Percentiles rank a stretch among this genome's conserved stretches.
phyloP scores from a whole-genome alignment of 768 basidiomycete species.

The Wakefieldia striispora region DNA sequence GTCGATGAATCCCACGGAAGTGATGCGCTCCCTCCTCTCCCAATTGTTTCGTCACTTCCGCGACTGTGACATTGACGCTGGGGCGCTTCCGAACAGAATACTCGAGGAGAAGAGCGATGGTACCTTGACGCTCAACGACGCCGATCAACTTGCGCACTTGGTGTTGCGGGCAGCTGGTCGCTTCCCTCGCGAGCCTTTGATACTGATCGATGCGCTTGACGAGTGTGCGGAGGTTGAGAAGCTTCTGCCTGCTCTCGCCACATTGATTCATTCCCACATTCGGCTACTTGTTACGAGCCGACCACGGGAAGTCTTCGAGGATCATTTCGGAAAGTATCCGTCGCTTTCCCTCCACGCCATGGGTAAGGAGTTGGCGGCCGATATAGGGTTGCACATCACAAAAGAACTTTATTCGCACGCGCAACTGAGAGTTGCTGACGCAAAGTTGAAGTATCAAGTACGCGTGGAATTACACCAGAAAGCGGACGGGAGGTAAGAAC shows the following conservation, averaged over 20 bases:
- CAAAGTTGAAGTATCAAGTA: neutral
- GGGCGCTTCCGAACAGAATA: neutral
- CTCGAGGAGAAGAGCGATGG: neutral
- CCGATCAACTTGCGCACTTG: too few species aligned
- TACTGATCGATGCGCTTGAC: slow-evolving; percentile 3
- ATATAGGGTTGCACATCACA: neutral
- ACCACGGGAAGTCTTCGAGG: too few species aligned
- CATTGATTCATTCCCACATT: neutral
- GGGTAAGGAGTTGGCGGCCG: neutral
- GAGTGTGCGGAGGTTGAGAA: neutral
- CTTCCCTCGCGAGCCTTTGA: neutral
- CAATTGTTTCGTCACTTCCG: neutral
- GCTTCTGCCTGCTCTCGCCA: neutral
- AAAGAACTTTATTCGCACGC: neutral
- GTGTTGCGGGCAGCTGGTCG: neutral
- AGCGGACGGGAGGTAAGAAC: neutral
- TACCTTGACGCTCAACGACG: neutral
- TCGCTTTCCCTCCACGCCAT: neutral
- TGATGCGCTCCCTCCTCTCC: too few species aligned
- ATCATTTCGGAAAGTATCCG: too few species aligned
- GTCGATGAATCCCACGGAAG: too few species aligned
- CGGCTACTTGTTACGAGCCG: too few species aligned
- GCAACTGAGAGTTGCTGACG: neutral
- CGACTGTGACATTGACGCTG: neutral
- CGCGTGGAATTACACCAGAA: neutral